A percentile compares a stretch with the other conserved stretches of the same genome.
phyloP scores from a whole-genome alignment of 2,329 filamentous ascomycete genomes.

The Aspergillus versicolor region DNA sequence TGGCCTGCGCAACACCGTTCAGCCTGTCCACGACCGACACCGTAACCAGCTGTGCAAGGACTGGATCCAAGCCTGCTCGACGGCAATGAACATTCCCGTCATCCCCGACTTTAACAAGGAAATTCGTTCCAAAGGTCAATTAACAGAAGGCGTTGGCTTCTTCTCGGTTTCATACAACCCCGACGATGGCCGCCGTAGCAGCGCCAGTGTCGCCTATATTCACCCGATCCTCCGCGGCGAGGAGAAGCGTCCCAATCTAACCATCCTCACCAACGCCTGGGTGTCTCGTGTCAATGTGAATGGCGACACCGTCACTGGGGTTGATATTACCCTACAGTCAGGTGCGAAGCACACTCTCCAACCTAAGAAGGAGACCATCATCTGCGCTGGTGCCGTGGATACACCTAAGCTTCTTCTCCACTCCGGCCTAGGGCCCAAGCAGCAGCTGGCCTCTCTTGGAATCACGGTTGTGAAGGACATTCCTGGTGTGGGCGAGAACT shows the following conservation, averaged over 20 bases:
- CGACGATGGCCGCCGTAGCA: slow-evolving; percentile 79
- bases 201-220: slow-evolving; percentile 87
- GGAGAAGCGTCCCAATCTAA: slow-evolving; percentile 79
- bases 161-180: slow-evolving; percentile 91
- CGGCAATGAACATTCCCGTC: slow-evolving; percentile 75
- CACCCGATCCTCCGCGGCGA: slow-evolving; percentile 84
- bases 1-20: slow-evolving; percentile 84
- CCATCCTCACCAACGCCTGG: slow-evolving; percentile 83
- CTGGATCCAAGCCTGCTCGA: slow-evolving; percentile 80
- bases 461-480: slow-evolving; percentile 61
- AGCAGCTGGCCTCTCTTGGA: slow-evolving; percentile 51
- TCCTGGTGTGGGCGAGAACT: slow-evolving; percentile 63
- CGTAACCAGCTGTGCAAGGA: slow-evolving; percentile 89
- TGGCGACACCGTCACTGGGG: slow-evolving; percentile 68
- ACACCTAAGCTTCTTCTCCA: slow-evolving; percentile 68
- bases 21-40: slow-evolving; percentile 81
- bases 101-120: slow-evolving; percentile 84
- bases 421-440: slow-evolving; percentile 53
- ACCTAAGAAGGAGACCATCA: slow-evolving; percentile 72
- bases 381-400: slow-evolving; percentile 78
- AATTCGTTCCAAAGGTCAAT: slow-evolving; percentile 69
- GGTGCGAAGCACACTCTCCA: slow-evolving; percentile 56
- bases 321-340: slow-evolving; percentile 66
- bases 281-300: slow-evolving; percentile 76
- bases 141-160: slow-evolving; percentile 80